These are phyloP conservation scores for Aquilaria agallochum DNA, from an alignment of 441 rosid species.

Conservation along the genomic window DNA sequence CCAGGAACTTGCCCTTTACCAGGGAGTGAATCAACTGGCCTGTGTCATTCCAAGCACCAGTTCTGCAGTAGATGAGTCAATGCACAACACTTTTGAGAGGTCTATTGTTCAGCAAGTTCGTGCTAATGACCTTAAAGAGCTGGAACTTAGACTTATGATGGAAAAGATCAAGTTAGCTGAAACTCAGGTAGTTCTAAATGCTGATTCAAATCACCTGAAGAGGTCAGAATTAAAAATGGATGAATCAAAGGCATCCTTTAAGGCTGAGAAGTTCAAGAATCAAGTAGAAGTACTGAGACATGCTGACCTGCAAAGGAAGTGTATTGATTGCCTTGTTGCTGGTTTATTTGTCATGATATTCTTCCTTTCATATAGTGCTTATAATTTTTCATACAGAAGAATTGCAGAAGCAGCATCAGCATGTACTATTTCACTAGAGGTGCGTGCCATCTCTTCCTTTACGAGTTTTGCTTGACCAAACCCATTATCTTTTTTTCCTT, in stretches of 20 bases:
- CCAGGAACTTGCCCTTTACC: conserved; percentile 37
- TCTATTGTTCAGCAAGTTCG: conserved; percentile 62
- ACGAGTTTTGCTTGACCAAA: not conserved
- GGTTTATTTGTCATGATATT: conserved; percentile 60
- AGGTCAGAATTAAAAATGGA: conserved; percentile 69
- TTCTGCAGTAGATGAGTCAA: conserved; percentile 21
- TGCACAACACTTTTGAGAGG: conserved; percentile 38
- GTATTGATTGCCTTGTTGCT: conserved; percentile 79
- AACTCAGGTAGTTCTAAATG: conserved; percentile 41
- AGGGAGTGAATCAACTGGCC: conserved; percentile 32
- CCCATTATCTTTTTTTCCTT: too few relatives aligned
- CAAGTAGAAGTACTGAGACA: conserved; percentile 66
- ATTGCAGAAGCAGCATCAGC: conserved; percentile 66
- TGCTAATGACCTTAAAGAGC: conserved; percentile 70
- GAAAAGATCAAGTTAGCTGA: conserved; percentile 51
- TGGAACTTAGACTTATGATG: conserved; percentile 59
- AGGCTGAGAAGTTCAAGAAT: conserved; percentile 69
- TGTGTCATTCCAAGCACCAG: conserved; percentile 30
- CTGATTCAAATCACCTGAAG: conserved; percentile 57
- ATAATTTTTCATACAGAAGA: conserved; percentile 60
- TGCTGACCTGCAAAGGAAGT: conserved; percentile 57
- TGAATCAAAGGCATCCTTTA: conserved; percentile 59
- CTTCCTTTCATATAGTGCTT: conserved; percentile 58
- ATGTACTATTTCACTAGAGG: conserved; percentile 47
- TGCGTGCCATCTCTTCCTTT: conserved; percentile 4